Evolutionary conservation across 1,284 basidiomycete genomes (phyloP).

Genomic region (Naganishia liquefaciens): DNA sequence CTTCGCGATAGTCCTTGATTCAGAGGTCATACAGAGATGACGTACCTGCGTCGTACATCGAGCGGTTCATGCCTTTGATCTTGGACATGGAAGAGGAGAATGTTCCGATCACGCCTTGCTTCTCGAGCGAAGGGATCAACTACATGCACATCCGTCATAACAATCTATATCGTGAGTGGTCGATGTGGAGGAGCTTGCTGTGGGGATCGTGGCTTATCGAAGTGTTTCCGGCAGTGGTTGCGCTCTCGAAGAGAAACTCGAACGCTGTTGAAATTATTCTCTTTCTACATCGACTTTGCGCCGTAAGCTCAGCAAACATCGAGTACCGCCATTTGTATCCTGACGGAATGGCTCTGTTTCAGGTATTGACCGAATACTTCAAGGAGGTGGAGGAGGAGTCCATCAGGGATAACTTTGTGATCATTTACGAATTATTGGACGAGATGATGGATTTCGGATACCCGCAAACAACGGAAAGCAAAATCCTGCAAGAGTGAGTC

Average conservation of each 20-base stretch:
- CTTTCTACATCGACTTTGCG: constrained; percentile 85
- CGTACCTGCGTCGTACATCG: constrained; percentile 82
- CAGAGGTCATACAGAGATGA: constrained; percentile 98
- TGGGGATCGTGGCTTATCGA: too few relatives aligned
- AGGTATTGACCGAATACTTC: constrained; percentile 96
- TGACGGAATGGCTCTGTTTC: constrained; percentile 42
- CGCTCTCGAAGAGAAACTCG: constrained; percentile 90
- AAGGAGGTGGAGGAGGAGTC: constrained; percentile 99
- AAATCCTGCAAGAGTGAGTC: constrained; percentile 92
- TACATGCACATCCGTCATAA: constrained; percentile 99
- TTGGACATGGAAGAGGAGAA: constrained; percentile 98
- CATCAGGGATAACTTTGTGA: constrained; percentile 97
- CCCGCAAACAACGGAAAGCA: constrained; percentile 98
- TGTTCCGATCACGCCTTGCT: constrained; percentile 90
- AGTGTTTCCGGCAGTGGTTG: constrained; percentile 83
- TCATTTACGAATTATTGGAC: constrained; percentile 95
- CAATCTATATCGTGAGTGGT: constrained; percentile 88
- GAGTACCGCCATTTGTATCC: too few relatives aligned
- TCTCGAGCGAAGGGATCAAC: constrained; percentile 90
- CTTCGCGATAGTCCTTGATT: constrained; percentile 72
- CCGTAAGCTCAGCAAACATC: constrained; percentile 48
- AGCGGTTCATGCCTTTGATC: constrained; percentile 89
- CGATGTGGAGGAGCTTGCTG: too few relatives aligned
- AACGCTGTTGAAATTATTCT: constrained; percentile 96
- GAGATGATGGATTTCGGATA: constrained; percentile 99